Conservation (phyloP, 192 early-diverging fungal species). For the Dissophora globulifera region DNA sequence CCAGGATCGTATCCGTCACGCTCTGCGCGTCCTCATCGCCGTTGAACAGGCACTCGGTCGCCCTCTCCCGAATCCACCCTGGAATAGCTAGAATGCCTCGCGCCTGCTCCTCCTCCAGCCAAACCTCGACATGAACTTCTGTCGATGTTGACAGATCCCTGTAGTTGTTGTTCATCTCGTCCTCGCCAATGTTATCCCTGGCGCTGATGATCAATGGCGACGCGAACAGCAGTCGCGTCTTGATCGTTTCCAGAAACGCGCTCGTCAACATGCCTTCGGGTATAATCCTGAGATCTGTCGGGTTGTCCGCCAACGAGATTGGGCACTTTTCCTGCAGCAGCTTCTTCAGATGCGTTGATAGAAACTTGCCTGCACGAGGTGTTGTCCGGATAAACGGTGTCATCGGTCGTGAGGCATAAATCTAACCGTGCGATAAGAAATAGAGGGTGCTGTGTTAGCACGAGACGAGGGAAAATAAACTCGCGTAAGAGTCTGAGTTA, state of each 20-base stretch:
- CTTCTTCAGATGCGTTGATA: slow-evolving; percentile 67
- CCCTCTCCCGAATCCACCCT: slow-evolving; percentile 87
- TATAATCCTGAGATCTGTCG: slow-evolving; percentile 53
- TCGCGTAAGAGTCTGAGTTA: background rate
- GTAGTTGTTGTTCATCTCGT: slow-evolving; percentile 61
- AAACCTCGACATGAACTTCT: slow-evolving; percentile 56
- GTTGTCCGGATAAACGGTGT: slow-evolving; percentile 70
- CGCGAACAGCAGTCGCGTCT: slow-evolving; percentile 71
- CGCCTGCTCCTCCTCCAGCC: slow-evolving; percentile 50
- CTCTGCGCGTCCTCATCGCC: slow-evolving; percentile 77
- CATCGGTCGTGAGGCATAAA: slow-evolving; percentile 75
- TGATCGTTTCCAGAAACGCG: slow-evolving; percentile 73
- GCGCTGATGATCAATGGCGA: slow-evolving; percentile 58
- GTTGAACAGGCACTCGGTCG: slow-evolving; percentile 81
- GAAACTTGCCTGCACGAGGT: slow-evolving; percentile 71
- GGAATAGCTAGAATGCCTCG: slow-evolving; percentile 70
- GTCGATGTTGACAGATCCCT: slow-evolving; percentile 55
- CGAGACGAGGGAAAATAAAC: background rate
- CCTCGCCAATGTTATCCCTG: slow-evolving; percentile 42
- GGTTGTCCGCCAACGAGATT: slow-evolving; percentile 50
- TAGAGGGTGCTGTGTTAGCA: too few species aligned
- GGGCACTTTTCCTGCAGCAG: slow-evolving; percentile 67
- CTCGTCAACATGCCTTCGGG: slow-evolving; percentile 59
- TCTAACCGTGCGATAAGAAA: slow-evolving; percentile 49
- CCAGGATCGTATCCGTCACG: slow-evolving; percentile 52